Evolutionary conservation across 2,329 filamentous ascomycete genomes (phyloP).

Genomic region (Pseudogymnoascus sp.): DNA sequence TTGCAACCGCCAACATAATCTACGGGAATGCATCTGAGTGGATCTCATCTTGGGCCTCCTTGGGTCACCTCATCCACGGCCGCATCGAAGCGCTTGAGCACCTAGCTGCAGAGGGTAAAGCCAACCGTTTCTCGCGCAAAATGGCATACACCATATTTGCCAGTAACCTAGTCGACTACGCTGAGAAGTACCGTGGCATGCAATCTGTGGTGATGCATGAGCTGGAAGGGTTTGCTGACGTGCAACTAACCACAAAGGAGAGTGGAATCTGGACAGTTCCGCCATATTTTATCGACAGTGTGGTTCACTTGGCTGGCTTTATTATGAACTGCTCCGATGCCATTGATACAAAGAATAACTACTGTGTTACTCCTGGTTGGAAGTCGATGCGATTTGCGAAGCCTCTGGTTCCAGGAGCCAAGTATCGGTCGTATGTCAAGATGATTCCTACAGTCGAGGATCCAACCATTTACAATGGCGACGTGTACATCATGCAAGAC

Average conservation of each 20-base stretch:
- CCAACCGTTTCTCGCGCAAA: constrained; percentile 48
- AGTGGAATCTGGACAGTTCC: constrained; percentile 18
- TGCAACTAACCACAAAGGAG: constrained; percentile 20
- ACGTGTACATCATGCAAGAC: constrained; percentile 32
- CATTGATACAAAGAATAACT: constrained; percentile 19
- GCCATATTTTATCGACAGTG: constrained; percentile 19
- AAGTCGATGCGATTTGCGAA: constrained; percentile 21
- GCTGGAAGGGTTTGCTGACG: constrained; percentile 19
- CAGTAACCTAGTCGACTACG: constrained; percentile 21
- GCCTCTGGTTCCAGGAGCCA: constrained; percentile 16
- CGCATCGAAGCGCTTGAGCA: constrained; percentile 33
- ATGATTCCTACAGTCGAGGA: constrained; percentile 27
- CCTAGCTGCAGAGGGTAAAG: constrained; percentile 45
- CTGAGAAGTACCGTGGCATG: constrained; percentile 17
- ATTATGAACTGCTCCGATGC: constrained; percentile 21
- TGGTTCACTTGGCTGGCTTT: constrained; percentile 18
- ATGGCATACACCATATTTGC: constrained; percentile 19
- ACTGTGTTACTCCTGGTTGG: constrained; percentile 25
- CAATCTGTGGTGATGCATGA: constrained; percentile 22
- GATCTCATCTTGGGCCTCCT: constrained; percentile 44
- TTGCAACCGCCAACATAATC: constrained; percentile 41
- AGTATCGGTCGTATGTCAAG: constrained; percentile 21
- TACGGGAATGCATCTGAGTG: constrained; percentile 40
- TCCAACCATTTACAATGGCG: constrained; percentile 26
- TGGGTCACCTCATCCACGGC: constrained; percentile 44